Evolutionary conservation across 805 yeast species (phyloP), one percentile per base, ranked within the genome.

Genomic region (Torulaspora delbrueckii): DNA sequence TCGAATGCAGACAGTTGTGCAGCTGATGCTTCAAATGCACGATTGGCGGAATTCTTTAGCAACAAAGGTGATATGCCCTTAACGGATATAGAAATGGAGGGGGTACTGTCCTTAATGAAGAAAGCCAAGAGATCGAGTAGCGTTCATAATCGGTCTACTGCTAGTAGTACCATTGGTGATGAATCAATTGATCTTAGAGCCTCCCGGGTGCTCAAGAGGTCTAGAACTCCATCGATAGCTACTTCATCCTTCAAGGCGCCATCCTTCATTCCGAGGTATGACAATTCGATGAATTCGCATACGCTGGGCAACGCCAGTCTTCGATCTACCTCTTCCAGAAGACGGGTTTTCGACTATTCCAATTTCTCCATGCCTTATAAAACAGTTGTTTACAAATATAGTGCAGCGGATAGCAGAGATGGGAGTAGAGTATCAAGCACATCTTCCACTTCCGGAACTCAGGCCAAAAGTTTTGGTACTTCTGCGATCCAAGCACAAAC

Each of bases 41-140:
- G 77, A 26, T 66, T 86, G 39, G 82, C 88, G 9, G 77, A 74
- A 24, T 86, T 87, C 59, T 86, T 86, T 63, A 72, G 72, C n/a
- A 70, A 68, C 36, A 86, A 85, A 60, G 95, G 95, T n/a, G 77
- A 80, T 45, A 67, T 66, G n/a, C 88, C 91, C 4, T 69, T 87
- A 50, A 72, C 81, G 10, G 87, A 82, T 19, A 71, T 86, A 35
- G 96, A 87, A 61, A 75, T 81, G 56, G 91, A 84, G 63, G 95
- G 95, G n/a, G 91, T 86, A 0, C 60, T 82, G 50, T 77, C 89
- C 5, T 64, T 86, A 13, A 69, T 77, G 48, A 67, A 69, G 14
- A 75, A 72, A 34, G 43, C 58, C 14, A 51, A 35, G 18, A 40
- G 40, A 9, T 18, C 31, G 50, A 51, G 23, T 32, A 46, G 16